Percentiles rank a stretch among this genome's conserved stretches.
These are phyloP conservation scores for Fusarium praegraminearum DNA, from an alignment of 2,329 filamentous ascomycete genomes.

Conservation along the genomic window DNA sequence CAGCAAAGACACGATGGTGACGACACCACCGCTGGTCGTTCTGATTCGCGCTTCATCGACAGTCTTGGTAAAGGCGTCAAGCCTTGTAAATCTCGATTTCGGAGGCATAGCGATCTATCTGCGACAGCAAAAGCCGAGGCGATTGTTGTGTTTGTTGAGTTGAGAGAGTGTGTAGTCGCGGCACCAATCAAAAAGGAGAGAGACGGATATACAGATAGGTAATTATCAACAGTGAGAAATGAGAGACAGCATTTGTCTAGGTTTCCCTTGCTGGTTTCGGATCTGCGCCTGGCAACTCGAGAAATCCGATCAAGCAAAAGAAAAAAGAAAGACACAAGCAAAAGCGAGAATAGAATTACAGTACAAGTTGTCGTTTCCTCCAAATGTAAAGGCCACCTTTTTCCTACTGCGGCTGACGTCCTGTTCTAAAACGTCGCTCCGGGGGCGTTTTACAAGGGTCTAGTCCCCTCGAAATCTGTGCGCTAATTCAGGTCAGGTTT, in stretches of 20 bases:
- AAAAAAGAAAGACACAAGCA: slow-evolving; percentile 26
- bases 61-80: slow-evolving; percentile 99
- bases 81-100: slow-evolving; percentile 94
- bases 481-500: slow-evolving; percentile 32
- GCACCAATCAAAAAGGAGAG: slow-evolving; percentile 39
- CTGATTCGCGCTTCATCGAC: slow-evolving; percentile 97
- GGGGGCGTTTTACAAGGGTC: slow-evolving; percentile 30
- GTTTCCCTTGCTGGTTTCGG: slow-evolving; percentile 15
- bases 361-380: slow-evolving; percentile 29
- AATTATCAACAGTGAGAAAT: slow-evolving; percentile 24
- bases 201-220: slow-evolving; percentile 10
- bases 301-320: slow-evolving; percentile 25
- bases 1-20: slow-evolving; percentile 90
- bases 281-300: slow-evolving; percentile 41
- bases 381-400: slow-evolving; percentile 43
- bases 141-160: slow-evolving; percentile 27
- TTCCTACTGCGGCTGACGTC: slow-evolving; percentile 42
- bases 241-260: slow-evolving; percentile 40
- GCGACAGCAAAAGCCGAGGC: slow-evolving; percentile 15
- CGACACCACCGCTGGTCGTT: slow-evolving; percentile 93
- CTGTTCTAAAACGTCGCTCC: slow-evolving; percentile 35
- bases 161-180: slow-evolving; percentile 15
- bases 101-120: slow-evolving; percentile 72
- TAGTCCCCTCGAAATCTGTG: slow-evolving; percentile 14
- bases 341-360: slow-evolving; percentile 30